A percentile compares a stretch with the other conserved stretches of the same genome.
These are phyloP conservation scores for Penicillium antarcticum DNA, from an alignment of 495 filamentous ascomycete genomes.

Conservation along the genomic window DNA sequence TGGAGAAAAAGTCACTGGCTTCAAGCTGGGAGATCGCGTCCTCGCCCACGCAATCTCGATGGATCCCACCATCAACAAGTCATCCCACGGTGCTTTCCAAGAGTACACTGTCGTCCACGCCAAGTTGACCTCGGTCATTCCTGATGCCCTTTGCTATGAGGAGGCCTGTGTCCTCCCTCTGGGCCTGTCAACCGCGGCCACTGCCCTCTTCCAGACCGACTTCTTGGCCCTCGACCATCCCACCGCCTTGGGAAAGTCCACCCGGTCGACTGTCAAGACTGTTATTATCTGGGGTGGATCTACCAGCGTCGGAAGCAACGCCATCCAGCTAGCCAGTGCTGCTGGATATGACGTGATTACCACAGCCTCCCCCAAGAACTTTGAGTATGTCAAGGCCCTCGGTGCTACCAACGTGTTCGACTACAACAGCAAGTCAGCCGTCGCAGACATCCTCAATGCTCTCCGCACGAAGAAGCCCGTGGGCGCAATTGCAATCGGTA, in stretches of 20 bases:
- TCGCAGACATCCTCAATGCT: slow-evolving; percentile 20
- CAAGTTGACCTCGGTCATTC: slow-evolving; percentile 18
- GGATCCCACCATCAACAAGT: not conserved
- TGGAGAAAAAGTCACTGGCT: slow-evolving; percentile 28
- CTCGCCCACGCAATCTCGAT: slow-evolving; percentile 5
- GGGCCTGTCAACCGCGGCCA: slow-evolving; percentile 48
- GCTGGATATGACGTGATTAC: slow-evolving; percentile 58
- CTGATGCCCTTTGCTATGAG: slow-evolving; percentile 28
- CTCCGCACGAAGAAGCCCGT: slow-evolving; percentile 2
- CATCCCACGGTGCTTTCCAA: slow-evolving; percentile 28
- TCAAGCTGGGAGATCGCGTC: slow-evolving; percentile 22
- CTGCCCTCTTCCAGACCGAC: slow-evolving; percentile 48
- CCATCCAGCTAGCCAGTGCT: slow-evolving; percentile 58
- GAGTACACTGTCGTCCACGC: slow-evolving; percentile 33
- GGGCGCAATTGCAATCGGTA: slow-evolving; percentile 7
- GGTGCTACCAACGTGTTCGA: slow-evolving; percentile 59
- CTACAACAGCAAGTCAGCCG: slow-evolving; percentile 42
- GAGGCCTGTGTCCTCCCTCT: slow-evolving; percentile 46
- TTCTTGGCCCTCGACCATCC: slow-evolving; percentile 41
- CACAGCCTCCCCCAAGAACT: slow-evolving; percentile 53
- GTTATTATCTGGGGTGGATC: slow-evolving; percentile 48
- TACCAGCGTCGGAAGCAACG: slow-evolving; percentile 55
- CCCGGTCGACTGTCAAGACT: slow-evolving; percentile 29
- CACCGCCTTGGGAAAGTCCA: slow-evolving; percentile 2
- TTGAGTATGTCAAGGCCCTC: slow-evolving; percentile 46